These are phyloP conservation scores for Eurotiales sp. DNA, from an alignment of 2,329 filamentous ascomycete species.

Conservation along the genomic window DNA sequence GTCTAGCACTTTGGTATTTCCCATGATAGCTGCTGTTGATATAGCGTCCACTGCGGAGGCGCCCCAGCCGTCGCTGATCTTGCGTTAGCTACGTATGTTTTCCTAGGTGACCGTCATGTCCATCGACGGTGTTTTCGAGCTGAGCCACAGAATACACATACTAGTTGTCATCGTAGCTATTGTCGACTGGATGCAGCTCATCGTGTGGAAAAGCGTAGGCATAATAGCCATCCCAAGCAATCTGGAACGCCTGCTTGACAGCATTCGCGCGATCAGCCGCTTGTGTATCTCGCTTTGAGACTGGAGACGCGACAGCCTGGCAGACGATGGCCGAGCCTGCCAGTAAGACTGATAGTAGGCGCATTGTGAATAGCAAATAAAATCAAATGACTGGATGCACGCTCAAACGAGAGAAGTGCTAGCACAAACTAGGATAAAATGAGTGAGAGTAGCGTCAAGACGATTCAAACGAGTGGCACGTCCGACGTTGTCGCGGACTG, in stretches of 20 bases:
- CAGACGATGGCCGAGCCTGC: constrained; percentile 21
- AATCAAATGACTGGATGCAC: not conserved
- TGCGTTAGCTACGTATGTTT: constrained; percentile 13
- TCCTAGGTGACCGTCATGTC: not conserved
- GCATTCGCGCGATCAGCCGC: constrained; percentile 47
- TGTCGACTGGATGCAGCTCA: constrained; percentile 66
- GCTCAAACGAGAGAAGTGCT: not conserved
- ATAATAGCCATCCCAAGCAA: constrained; percentile 70
- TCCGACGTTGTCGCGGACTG: too few species aligned
- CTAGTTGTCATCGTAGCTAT: constrained; percentile 66
- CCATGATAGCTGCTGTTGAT: constrained; percentile 75
- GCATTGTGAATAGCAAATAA: constrained; percentile 8
- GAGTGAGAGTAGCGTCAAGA: not conserved
- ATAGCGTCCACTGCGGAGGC: constrained; percentile 78
- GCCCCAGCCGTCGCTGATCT: constrained; percentile 72
- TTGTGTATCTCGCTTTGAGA: constrained; percentile 6
- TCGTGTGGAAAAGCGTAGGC: constrained; percentile 74
- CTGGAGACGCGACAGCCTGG: constrained; percentile 22
- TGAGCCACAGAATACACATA: constrained; percentile 39
- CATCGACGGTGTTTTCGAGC: too few species aligned
- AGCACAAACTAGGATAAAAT: too few species aligned
- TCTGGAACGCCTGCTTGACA: constrained; percentile 65
- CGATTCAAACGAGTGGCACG: not conserved
- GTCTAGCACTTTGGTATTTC: constrained; percentile 61
- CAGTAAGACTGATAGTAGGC: constrained; percentile 10